These are phyloP conservation scores for Kwoniella dejecticola DNA, from an alignment of 768 basidiomycete species.

Conservation along the genomic window DNA sequence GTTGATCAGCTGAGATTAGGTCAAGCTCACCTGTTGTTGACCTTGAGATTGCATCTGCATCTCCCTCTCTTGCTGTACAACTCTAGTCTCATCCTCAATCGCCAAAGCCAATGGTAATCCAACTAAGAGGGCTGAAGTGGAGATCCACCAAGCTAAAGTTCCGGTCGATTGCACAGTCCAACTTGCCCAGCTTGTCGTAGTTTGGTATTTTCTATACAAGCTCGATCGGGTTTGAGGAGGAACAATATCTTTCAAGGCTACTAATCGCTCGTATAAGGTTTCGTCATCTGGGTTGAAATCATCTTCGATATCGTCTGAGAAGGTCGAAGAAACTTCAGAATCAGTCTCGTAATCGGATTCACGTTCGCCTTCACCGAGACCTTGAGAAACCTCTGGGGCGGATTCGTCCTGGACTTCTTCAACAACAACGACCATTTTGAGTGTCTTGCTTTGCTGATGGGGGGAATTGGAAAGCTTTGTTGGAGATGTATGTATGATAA, in stretches of 20 bases:
- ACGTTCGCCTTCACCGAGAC: slow-evolving; percentile 57
- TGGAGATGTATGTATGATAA: not conserved
- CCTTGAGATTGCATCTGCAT: slow-evolving; percentile 90
- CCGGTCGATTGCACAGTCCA: slow-evolving; percentile 73
- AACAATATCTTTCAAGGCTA: slow-evolving; percentile 92
- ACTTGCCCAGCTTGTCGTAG: slow-evolving; percentile 67
- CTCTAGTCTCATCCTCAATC: slow-evolving; percentile 93
- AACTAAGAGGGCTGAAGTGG: slow-evolving; percentile 88
- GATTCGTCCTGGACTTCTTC: slow-evolving; percentile 64
- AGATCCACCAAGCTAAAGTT: slow-evolving; percentile 90
- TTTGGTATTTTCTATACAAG: slow-evolving; percentile 66
- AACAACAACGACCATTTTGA: slow-evolving; percentile 68
- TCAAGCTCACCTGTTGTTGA: slow-evolving; percentile 72
- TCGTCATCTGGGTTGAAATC: slow-evolving; percentile 65
- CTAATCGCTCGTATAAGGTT: slow-evolving; percentile 80
- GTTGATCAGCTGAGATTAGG: not conserved
- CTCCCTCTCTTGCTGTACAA: slow-evolving; percentile 91
- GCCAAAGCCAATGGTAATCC: slow-evolving; percentile 89
- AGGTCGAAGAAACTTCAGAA: slow-evolving; percentile 62
- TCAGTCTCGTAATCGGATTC: slow-evolving; percentile 69
- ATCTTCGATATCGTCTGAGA: slow-evolving; percentile 66
- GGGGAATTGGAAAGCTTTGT: no score
- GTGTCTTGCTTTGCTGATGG: not conserved
- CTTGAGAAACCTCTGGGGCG: slow-evolving; percentile 22
- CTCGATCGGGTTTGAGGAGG: slow-evolving; percentile 83